Base-by-base conservation (phyloP, 2,329 filamentous ascomycete genomes). In the Epichloe gansuensis region DNA sequence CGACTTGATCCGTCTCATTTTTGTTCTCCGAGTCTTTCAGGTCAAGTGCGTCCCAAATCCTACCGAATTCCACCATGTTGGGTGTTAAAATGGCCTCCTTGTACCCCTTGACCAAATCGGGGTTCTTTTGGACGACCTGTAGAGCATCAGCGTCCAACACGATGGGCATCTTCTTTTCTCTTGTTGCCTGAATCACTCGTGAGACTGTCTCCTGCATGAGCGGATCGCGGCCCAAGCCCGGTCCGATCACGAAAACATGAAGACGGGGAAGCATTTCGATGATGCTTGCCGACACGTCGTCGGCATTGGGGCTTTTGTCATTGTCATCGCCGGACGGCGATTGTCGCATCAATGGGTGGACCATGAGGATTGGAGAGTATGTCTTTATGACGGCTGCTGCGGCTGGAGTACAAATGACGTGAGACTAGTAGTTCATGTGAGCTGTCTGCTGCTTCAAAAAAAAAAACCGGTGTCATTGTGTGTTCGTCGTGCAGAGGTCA, bases 291-390 rank as follows among this genome's bases (percentile, higher is more conserved):
- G 87, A 80, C 47, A 95, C 76, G 51, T 72, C 64, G 12, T 72
- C 74, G 2, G 85, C 76, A 58, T 80, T 75, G 15, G 51, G 12
- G 73, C 72, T 52, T 84, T 78, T 1, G 54, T 56, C 58, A 50
- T 78, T 1, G 54, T 56, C 58, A 50, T 74, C 69, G 35, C 38
- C 48, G 3, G 64, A 53, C 11, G 68, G 63, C 45, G 81, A 80
- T 68, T 93, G 88, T 34, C 89, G 86, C 81, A 98, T 91, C 59
- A 96, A 80, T 1, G 93, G 93, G 68, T 97, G 93, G 11, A 98
- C 93, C 91, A 98, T 98, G 31, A 98, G 76, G 66, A 97, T 96
- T 3, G 93, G 93, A 21, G 90, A 96, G 73, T 97, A 98, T 4
- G 89, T 88, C 74, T 98, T 98, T 71, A 98, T 95, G 39, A 96